Evolutionary conservation across 768 basidiomycete species (phyloP).

Genomic region (Leucocoprinus birnbaumii): DNA sequence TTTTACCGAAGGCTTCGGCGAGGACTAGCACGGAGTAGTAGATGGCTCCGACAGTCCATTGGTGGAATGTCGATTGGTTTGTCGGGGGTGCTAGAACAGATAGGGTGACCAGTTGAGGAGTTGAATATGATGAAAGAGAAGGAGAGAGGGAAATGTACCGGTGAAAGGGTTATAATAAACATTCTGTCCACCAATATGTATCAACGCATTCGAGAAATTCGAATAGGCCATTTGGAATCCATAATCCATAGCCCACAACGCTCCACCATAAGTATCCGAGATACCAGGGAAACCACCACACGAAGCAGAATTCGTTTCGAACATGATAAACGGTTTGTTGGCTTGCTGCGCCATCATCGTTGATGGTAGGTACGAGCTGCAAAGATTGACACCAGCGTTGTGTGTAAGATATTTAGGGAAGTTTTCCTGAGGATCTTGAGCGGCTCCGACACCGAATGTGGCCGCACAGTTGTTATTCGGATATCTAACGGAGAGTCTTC

Average conservation of each 20-base stretch:
- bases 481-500: constrained; percentile 22
- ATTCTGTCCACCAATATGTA: constrained; percentile 67
- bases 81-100: constrained; percentile 37
- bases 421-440: constrained; percentile 38
- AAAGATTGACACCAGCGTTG: constrained; percentile 43
- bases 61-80: constrained; percentile 51
- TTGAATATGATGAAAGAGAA: too few species aligned
- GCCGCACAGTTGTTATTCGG: constrained; percentile 59
- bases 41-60: constrained; percentile 74
- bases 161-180: constrained; percentile 70
- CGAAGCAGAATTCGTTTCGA: constrained; percentile 69
- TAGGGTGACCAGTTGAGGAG: too few species aligned
- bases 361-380: constrained; percentile 49
- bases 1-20: constrained; percentile 68
- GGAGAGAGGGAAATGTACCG: constrained; percentile 34
- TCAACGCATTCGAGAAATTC: constrained; percentile 52
- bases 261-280: constrained; percentile 59
- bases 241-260: constrained; percentile 66
- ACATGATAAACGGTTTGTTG: constrained; percentile 57
- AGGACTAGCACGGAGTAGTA: constrained; percentile 74
- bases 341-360: constrained; percentile 39
- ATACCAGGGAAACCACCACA: constrained; percentile 70
- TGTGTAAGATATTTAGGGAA: constrained; percentile 64
- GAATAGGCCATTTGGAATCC: constrained; percentile 57
- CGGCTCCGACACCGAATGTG: constrained; percentile 37